Conservation (phyloP, 179 eudicot species). For the Beta lomatogona region DNA sequence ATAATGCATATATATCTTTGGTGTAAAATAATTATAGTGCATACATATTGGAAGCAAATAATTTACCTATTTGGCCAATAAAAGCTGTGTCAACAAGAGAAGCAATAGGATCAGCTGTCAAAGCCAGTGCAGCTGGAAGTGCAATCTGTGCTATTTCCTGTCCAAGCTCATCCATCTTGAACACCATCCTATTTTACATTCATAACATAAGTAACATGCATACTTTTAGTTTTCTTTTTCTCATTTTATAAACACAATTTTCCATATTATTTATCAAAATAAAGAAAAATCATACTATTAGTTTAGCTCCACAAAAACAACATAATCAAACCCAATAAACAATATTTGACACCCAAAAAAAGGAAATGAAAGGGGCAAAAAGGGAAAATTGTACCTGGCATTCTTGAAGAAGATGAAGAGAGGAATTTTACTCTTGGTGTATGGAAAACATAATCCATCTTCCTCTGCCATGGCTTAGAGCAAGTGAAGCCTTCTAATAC, state of each 20-base stretch:
- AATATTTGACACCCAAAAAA: too few species aligned
- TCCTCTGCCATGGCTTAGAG: slow-evolving; percentile 41
- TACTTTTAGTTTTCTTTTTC: neutral
- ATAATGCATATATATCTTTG: too few species aligned
- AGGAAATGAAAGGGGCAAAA: neutral
- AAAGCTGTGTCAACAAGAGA: slow-evolving; percentile 83
- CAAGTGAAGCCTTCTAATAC: neutral
- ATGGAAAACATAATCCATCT: slow-evolving; percentile 38
- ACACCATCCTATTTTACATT: slow-evolving; percentile 42
- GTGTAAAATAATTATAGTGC: neutral
- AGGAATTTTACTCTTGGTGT: slow-evolving; percentile 38
- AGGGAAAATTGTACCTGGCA: slow-evolving; percentile 40
- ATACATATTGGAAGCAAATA: neutral
- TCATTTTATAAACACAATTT: neutral
- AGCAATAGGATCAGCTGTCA: slow-evolving; percentile 86
- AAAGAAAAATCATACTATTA: neutral
- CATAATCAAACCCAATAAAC: neutral
- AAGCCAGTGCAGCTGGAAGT: slow-evolving; percentile 79
- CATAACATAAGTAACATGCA: neutral
- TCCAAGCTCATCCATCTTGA: slow-evolving; percentile 71
- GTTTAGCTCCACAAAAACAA: neutral
- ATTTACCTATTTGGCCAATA: slow-evolving; percentile 80
- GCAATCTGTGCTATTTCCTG: slow-evolving; percentile 70
- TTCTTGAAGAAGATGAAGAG: slow-evolving; percentile 48
- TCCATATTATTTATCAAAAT: too few species aligned